Evolutionary conservation across 306 rosid species (phyloP).

Genomic region (Alnus glutinosa): DNA sequence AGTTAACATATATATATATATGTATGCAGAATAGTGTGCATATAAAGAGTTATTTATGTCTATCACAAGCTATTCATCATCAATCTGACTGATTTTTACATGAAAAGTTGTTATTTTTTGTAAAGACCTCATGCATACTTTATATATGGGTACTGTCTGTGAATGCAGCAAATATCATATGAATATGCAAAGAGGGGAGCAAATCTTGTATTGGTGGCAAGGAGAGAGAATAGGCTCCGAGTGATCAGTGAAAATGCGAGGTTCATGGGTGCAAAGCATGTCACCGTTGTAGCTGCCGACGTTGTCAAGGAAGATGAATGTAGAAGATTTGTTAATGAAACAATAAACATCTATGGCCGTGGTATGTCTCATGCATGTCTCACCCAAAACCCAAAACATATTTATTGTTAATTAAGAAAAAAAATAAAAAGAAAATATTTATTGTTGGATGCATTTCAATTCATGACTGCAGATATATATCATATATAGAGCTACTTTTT

Average conservation of each 20-base stretch:
- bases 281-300: conserved; percentile 73
- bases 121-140: too few relatives aligned
- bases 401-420: too few relatives aligned
- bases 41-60: background rate
- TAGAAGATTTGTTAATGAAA: conserved; percentile 60
- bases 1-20: too few relatives aligned
- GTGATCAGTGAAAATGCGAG: conserved; percentile 73
- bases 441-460: too few relatives aligned
- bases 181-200: conserved; percentile 81
- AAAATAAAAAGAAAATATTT: too few relatives aligned
- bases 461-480: too few relatives aligned
- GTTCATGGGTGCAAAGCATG: conserved; percentile 65
- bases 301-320: conserved; percentile 95
- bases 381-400: background rate
- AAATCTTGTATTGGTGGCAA: conserved; percentile 72
- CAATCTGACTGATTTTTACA: too few relatives aligned
- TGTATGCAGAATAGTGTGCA: too few relatives aligned
- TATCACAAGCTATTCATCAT: too few relatives aligned
- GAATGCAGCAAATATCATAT: conserved; percentile 79
- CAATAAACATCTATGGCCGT: conserved; percentile 52
- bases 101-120: too few relatives aligned
- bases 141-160: background rate
- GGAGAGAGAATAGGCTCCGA: conserved; percentile 65
- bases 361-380: conserved; percentile 35
- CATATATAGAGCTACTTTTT: too few relatives aligned